Evolutionary conservation across 2,329 filamentous ascomycete species (phyloP), one percentile per base, ranked within the genome.

Genomic region (Fusarium floridanum): DNA sequence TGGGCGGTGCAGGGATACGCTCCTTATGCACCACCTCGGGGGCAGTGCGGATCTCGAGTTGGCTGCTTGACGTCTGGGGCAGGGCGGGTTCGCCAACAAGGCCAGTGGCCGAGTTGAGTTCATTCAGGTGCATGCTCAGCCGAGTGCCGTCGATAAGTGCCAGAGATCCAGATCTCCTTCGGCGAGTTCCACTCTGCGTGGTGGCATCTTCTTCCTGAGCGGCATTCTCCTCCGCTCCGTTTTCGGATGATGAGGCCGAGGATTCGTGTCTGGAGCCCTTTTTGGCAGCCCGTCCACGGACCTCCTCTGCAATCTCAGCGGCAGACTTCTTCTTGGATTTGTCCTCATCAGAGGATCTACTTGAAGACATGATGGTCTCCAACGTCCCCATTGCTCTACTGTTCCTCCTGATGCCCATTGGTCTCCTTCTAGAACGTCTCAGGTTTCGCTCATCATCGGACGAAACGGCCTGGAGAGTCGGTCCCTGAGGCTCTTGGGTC

Each of bases 281-380:
- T 32, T 78, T 82, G 3, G 83, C 78, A 16, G 84, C 83, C 62
- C 88, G 85, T 29, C 87, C 89, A 45, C 86, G 88, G 39, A 90
- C 85, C 64, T 89, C 86, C 8, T 88, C 87, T 0, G 87, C 86
- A 29, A 91, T 83, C 66, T 90, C 88, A 2, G 87, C 84, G 0
- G 90, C 90, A 1, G 89, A 85, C 77, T 88, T 91, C 80, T 90
- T 91, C 74, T 87, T 89, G n/a, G 86, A 84, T 74, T 86, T 88
- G 48, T 91, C 90, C 72, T 92, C 90, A 27, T 91, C 89, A 0
- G 90, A 91, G 2, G 90, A 92, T 29, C 90, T 86, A 70, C 90
- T 92, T 0, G 89, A 91, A 27, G 89, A 91, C 85, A 92, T 92
- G 77, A 92, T 92, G 1, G 90, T 92, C 76, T 92, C 90, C 5